Evolutionary conservation across 116 monocot genomes (phyloP).

Genomic region (Trichopus zeylanicus): DNA sequence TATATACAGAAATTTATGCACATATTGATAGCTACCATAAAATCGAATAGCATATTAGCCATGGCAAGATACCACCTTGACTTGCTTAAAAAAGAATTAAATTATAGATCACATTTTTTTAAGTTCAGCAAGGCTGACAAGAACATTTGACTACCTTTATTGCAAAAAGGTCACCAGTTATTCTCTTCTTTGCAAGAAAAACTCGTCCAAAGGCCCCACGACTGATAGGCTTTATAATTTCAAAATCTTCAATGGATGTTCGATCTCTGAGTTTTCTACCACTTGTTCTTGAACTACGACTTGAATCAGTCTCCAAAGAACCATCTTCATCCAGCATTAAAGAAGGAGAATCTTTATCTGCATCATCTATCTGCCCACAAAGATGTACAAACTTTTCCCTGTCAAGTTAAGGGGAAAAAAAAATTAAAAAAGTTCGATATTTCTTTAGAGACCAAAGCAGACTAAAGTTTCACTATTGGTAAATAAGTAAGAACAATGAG

Average conservation of each 20-base stretch:
- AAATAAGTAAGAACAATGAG: too few species aligned
- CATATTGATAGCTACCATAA: too few species aligned
- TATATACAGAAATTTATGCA: too few species aligned
- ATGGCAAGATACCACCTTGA: not conserved
- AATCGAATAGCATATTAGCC: not conserved
- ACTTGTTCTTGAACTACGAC: constrained; percentile 35
- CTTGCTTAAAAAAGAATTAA: not conserved
- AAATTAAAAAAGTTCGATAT: not conserved
- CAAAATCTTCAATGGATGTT: constrained; percentile 98
- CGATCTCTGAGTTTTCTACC: constrained; percentile 73
- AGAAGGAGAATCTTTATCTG: constrained; percentile 27
- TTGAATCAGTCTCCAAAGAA: constrained; percentile 25
- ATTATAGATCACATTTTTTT: not conserved
- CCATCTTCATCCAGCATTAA: constrained; percentile 42
- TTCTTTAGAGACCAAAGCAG: too few species aligned
- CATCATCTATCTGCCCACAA: constrained; percentile 73
- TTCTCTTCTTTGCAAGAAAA: constrained; percentile 95
- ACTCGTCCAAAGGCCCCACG: constrained; percentile 98
- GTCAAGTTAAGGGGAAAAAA: constrained; percentile 11
- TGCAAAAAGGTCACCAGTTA: constrained; percentile 91
- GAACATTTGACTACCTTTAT: constrained; percentile 58
- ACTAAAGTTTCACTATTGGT: too few species aligned
- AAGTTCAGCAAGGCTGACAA: not conserved
- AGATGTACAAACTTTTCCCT: constrained; percentile 92
- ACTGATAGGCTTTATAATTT: constrained; percentile 98